Conservation (phyloP, 495 filamentous ascomycete genomes). For the Mytilinidion resinicola region DNA sequence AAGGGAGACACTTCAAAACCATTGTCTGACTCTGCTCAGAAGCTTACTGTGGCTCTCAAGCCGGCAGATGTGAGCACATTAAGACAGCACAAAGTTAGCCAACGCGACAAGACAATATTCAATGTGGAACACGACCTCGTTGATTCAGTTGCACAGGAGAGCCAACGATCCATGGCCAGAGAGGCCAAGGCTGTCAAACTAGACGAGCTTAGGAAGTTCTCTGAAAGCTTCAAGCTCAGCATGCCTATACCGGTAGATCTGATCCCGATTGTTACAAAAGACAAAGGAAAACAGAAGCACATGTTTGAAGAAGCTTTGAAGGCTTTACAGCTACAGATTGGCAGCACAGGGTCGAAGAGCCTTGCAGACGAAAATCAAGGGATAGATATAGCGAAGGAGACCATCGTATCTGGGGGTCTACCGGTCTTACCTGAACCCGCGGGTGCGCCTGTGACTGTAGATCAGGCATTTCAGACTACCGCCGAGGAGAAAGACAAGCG, state of each 20-base stretch:
- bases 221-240: constrained; percentile 82
- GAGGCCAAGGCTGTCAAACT: constrained; percentile 82
- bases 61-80: constrained; percentile 22
- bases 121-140: constrained; percentile 75
- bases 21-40: constrained; percentile 30
- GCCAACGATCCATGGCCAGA: constrained; percentile 58
- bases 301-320: constrained; percentile 73
- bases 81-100: constrained; percentile 32
- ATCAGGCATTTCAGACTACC: too few species aligned
- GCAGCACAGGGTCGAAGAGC: too few species aligned
- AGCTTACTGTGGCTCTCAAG: constrained; percentile 31
- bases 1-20: constrained; percentile 31
- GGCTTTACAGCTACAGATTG: constrained; percentile 40
- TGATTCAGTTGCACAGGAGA: constrained; percentile 66
- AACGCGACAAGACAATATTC: constrained; percentile 54
- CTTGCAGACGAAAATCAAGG: too few species aligned
- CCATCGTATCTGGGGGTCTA: too few species aligned
- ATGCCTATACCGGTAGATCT: constrained; percentile 88
- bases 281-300: constrained; percentile 81
- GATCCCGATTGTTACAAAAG: constrained; percentile 91
- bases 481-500: too few species aligned
- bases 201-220: constrained; percentile 91
- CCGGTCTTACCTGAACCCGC: too few species aligned
- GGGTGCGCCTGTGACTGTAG: too few species aligned
- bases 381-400: too few species aligned